Evolutionary conservation across 2,329 filamentous ascomycete species (phyloP), one percentile per base, ranked within the genome.

Genomic region (Aureobasidium leucospermi): DNA sequence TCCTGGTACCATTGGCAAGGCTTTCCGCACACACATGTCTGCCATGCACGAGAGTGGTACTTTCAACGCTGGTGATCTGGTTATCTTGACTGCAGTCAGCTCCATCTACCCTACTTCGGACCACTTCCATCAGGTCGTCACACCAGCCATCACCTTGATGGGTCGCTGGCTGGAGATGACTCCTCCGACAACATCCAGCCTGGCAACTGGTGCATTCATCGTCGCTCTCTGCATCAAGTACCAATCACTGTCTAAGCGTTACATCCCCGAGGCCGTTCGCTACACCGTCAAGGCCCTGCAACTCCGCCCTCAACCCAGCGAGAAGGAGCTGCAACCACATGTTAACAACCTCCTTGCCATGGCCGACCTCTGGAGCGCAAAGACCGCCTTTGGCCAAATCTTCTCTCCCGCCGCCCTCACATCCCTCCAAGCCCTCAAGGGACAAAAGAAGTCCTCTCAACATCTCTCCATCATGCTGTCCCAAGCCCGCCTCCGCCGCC

Each of bases 41-140:
- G 70, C 74, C 28, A 75, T 86, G 36, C 76, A 82, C 42, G 72
- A 79, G 11, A 73, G 79, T 1, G 79, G 84, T 79, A 66, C 81
- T 72, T 68, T 81, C 71, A 66, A 72, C 11, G 70, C 80, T n/a
- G 89, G 90, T 16, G 92, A 99, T 67, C 75, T 99, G 19, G 75
- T 91, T 23, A 76, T 96, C n/a, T 76, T 99, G 38, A 92, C 90
- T 0, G 91, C 90, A 0, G 84, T 96, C 61, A 85, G 87, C 42
- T 85, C 85, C 2, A 88, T 95, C 57, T 99, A 96, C 68, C 92
- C 94, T 4, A 96, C 94, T 0, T 96, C 92, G 0, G 94, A 99
- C 73, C 92, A 97, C 74, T 99, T 97, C 74, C 94, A 99, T 68
- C 88, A 94, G 67, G 90, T 97, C 38, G 88, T 90, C 42, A 99